Evolutionary conservation across 805 yeast genomes (phyloP).

Genomic region (Isabelozyma gotoi): DNA sequence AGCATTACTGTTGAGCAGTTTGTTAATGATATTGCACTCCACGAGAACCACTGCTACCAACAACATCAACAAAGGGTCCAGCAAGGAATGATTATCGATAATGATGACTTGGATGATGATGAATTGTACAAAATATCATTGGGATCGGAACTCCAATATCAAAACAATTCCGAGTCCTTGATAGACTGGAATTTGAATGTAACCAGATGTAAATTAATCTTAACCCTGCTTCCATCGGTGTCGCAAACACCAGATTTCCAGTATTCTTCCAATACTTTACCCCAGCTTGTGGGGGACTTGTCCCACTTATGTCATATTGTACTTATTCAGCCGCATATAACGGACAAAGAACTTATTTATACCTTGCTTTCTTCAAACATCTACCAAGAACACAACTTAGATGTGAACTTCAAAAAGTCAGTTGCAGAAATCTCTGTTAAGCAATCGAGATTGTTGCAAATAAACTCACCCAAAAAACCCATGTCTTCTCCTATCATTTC

Average conservation of each 20-base stretch:
- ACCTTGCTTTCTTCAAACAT: slow-evolving; percentile 41
- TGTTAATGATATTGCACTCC: slow-evolving; percentile 40
- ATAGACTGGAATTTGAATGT: slow-evolving; percentile 56
- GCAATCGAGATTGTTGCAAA: slow-evolving; percentile 43
- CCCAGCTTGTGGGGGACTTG: slow-evolving; percentile 43
- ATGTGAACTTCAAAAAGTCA: slow-evolving; percentile 40
- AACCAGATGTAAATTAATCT: slow-evolving; percentile 46
- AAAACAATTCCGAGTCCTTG: slow-evolving; percentile 38
- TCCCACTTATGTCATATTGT: slow-evolving; percentile 40
- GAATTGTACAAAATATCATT: slow-evolving; percentile 36
- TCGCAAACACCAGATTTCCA: slow-evolving; percentile 35
- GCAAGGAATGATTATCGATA: slow-evolving; percentile 5
- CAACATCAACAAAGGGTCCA: slow-evolving; percentile 7
- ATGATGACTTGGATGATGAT: slow-evolving; percentile 18
- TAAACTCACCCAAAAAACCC: slow-evolving; percentile 23
- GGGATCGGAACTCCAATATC: slow-evolving; percentile 40
- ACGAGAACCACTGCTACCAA: slow-evolving; percentile 28
- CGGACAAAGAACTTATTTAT: slow-evolving; percentile 43
- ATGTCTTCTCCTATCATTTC: slow-evolving; percentile 27
- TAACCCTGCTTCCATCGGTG: slow-evolving; percentile 38
- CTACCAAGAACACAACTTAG: slow-evolving; percentile 50
- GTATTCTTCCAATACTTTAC: slow-evolving; percentile 32
- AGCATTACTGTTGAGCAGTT: slow-evolving; percentile 44
- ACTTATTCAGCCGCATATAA: slow-evolving; percentile 38
- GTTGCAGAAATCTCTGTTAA: slow-evolving; percentile 52